These are phyloP conservation scores for Euptelea pleiosperma DNA, from an alignment of 164 flowering plant genomes.

Conservation along the genomic window DNA sequence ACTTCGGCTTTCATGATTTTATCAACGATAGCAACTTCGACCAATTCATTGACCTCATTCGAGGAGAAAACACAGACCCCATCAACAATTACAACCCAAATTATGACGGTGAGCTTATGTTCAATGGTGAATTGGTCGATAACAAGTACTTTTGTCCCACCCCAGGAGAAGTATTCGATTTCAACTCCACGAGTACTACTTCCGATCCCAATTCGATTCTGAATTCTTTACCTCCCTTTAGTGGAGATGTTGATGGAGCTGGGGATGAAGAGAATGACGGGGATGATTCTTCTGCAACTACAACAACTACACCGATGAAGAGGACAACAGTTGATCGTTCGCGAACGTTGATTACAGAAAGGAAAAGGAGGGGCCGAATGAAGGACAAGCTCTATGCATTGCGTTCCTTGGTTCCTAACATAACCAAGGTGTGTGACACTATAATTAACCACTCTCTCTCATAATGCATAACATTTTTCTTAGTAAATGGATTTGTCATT, in stretches of 20 bases:
- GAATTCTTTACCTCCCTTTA: conserved; percentile 12
- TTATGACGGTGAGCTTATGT: conserved; percentile 16
- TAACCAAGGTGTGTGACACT: conserved; percentile 72
- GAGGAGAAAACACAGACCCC: conserved; percentile 14
- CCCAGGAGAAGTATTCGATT: conserved; percentile 17
- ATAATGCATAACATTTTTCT: no score
- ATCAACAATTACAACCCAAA: conserved; percentile 7
- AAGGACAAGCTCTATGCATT: conserved; percentile 82
- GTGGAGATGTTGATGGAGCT: conserved; percentile 21
- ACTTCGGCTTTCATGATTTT: conserved; percentile 15
- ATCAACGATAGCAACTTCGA: conserved; percentile 14
- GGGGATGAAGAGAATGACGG: conserved; percentile 32
- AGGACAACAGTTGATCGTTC: conserved; percentile 41
- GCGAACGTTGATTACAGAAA: conserved; percentile 63
- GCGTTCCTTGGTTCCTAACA: conserved; percentile 83
- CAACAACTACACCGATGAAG: conserved; percentile 26
- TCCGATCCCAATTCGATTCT: conserved; percentile 19
- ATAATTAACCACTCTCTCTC: no score
- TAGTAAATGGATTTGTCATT: no score
- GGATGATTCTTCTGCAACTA: conserved; percentile 44
- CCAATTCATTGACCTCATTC: conserved; percentile 14
- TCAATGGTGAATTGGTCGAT: not conserved
- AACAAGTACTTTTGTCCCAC: conserved; percentile 2
- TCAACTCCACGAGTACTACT: not conserved
- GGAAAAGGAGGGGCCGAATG: conserved; percentile 72